Evolutionary conservation across 257 asterid genomes (phyloP).

Genomic region (Solanum appendiculatum): DNA sequence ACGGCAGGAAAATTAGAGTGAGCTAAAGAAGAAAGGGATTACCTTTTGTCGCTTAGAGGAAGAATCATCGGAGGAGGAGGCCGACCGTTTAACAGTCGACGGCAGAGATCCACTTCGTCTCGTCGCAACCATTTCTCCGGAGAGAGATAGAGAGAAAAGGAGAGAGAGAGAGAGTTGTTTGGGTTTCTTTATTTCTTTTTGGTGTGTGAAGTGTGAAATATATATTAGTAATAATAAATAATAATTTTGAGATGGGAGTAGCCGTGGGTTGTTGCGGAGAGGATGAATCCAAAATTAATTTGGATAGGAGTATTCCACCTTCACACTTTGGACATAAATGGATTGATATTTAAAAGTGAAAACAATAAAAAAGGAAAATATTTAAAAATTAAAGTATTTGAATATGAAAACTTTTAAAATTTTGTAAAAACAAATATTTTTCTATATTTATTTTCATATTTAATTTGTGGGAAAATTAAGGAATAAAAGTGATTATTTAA

Average conservation of each 20-base stretch:
- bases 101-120: conserved; percentile 96
- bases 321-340: not conserved
- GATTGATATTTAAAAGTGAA: too few species aligned
- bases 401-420: too few species aligned
- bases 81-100: conserved; percentile 60
- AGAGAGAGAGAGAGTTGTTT: not conserved
- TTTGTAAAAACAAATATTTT: too few species aligned
- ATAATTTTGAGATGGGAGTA: not conserved
- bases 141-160: not conserved
- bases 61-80: conserved; percentile 59
- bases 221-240: not conserved
- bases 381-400: not conserved
- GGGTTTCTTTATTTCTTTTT: not conserved
- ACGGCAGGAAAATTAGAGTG: not conserved
- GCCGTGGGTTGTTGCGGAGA: not conserved
- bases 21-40: not conserved
- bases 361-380: too few species aligned
- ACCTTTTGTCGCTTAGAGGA: conserved; percentile 81
- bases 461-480: too few species aligned
- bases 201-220: not conserved
- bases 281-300: not conserved
- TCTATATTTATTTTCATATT: too few species aligned
- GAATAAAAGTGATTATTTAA: not conserved
- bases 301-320: not conserved
- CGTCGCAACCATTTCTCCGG: conserved; percentile 63